Conservation (phyloP, 2,329 filamentous ascomycete genomes). For the Colletotrichum orbiculare region DNA sequence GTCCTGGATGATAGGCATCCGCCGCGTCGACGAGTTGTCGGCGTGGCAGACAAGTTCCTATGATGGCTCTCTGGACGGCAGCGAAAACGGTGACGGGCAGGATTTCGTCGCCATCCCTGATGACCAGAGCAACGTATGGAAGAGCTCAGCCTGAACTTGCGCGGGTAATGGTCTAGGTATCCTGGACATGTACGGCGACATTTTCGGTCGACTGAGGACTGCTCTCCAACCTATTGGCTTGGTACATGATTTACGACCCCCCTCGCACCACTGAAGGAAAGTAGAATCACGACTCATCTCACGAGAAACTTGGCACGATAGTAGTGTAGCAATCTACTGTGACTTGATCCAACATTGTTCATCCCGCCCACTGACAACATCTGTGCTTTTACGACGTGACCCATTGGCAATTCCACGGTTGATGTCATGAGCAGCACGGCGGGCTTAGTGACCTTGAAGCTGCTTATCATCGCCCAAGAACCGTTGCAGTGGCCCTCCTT, state of each 20-base stretch:
- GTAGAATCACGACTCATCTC: conserved; percentile 18
- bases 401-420: no score
- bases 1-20: conserved; percentile 92
- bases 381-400: no score
- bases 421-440: no score
- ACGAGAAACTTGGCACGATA: conserved; percentile 23
- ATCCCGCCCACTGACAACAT: no score
- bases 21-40: conserved; percentile 68
- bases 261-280: conserved; percentile 11
- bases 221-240: conserved; percentile 14
- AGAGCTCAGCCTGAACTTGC: conserved; percentile 13
- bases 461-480: no score
- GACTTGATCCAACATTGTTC: background rate
- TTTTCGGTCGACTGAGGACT: conserved; percentile 5
- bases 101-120: conserved; percentile 65
- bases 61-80: conserved; percentile 48
- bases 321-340: conserved; percentile 13
- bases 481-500: no score
- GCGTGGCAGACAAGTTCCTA: conserved; percentile 61
- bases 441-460: no score
- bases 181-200: background rate
- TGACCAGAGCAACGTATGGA: conserved; percentile 60
- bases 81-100: conserved; percentile 50
- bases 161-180: background rate
- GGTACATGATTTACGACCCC: conserved; percentile 29